Evolutionary conservation across 225 moss, liverwort and hornwort species (phyloP), one percentile per base, ranked within the genome.

Genomic region (Straminergon stramineum): DNA sequence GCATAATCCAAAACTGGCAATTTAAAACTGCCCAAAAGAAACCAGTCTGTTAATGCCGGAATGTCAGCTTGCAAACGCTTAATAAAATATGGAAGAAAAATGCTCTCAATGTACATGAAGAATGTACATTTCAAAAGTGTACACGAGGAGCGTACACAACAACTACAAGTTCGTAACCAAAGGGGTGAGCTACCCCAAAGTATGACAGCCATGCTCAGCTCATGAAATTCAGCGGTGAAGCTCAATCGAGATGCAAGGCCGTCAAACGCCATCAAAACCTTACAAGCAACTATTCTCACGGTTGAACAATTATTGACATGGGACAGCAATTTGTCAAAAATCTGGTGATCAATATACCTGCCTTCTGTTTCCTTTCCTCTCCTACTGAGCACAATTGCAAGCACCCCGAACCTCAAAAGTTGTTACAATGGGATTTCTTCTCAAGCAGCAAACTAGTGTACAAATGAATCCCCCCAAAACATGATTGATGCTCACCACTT

Each of bases 121-220:
- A 74, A 84, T 91, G 91, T 87, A 91, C 89, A 87, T 58, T 79
- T 57, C 85, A 70, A 69, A 89, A 51, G 75, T 64, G 88, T 75
- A 88, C 84, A 84, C 76, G 39, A 88, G 88, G 84, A 75, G 88
- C 34, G 87, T 81, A 75, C 82, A 77, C 16, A 85, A 51, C 56
- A 83, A 66, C 87, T 79, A 83, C 57, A 45, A 57, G 88, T 71
- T 53, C 67, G 32, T 41, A 28, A 61, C 45, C 22, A 22, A 23
- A 34, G 73, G 84, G 79, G 65, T 67, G 84, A 79, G 84, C 64
- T 51, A 74, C 52, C 57, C 87, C 84, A 20, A 63, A 60, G 48
- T 56, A 24, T 79, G 85, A 39, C 58, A 53, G 34, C 74, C 81
- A 74, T 55, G 64, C 84, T 84, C 71, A 85, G 75, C 67, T 81